Conservation (phyloP, 345 rosid species). For the Ricinus communis region DNA sequence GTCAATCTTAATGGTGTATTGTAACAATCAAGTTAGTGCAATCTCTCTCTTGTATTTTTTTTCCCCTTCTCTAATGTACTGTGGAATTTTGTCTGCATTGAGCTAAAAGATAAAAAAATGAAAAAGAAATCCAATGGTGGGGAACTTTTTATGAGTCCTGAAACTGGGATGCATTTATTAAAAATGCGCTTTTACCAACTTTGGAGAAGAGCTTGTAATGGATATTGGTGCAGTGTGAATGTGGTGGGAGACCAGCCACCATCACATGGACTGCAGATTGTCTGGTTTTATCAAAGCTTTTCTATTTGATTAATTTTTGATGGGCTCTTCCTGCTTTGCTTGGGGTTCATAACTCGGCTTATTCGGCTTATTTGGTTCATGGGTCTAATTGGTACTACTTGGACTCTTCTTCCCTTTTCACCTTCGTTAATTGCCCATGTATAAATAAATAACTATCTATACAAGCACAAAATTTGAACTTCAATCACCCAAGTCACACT, state of each 20-base stretch:
- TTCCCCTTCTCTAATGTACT: not conserved
- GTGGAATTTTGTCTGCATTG: not conserved
- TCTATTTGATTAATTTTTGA: not conserved
- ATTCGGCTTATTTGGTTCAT: not conserved
- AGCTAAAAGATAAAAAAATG: not conserved
- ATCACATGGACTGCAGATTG: conserved; percentile 19
- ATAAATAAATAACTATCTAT: not conserved
- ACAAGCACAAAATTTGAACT: not conserved
- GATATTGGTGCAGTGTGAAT: not conserved
- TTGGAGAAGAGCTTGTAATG: not conserved
- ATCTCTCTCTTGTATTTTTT: not conserved
- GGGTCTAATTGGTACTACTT: not conserved
- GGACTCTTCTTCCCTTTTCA: not conserved
- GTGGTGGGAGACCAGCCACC: conserved; percentile 18
- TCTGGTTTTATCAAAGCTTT: conserved; percentile 2
- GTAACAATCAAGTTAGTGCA: not conserved
- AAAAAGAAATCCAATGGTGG: not conserved
- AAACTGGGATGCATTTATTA: conserved; percentile 3
- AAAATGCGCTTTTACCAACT: conserved; percentile 15
- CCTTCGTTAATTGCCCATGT: not conserved
- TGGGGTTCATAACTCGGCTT: not conserved
- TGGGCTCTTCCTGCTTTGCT: not conserved
- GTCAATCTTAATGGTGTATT: not conserved
- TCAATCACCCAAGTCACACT: not conserved
- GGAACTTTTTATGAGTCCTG: conserved; percentile 3